These are phyloP conservation scores for Helianthus tuberosus DNA, from an alignment of 129 eudicot genomes.

Conservation along the genomic window DNA sequence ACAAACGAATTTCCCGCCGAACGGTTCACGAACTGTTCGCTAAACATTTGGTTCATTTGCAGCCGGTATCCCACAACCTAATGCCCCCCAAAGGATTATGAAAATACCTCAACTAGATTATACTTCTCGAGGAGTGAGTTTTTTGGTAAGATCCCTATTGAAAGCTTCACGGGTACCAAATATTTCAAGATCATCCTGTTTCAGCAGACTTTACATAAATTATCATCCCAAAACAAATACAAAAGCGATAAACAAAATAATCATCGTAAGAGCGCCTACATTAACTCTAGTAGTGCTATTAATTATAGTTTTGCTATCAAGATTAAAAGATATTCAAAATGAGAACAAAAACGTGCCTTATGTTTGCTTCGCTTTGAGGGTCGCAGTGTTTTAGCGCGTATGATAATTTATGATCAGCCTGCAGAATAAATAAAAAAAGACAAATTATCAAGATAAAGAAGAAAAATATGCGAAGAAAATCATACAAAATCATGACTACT, in stretches of 20 bases:
- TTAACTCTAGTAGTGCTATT: neutral
- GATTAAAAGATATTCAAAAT: neutral
- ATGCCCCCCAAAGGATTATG: neutral
- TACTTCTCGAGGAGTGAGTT: constrained; percentile 66
- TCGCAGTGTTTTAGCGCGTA: constrained; percentile 80
- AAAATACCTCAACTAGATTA: constrained; percentile 72
- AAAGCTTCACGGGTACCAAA: constrained; percentile 96
- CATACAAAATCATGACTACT: constrained; percentile 14
- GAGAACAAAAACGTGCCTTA: constrained; percentile 52
- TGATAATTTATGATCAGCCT: constrained; percentile 92
- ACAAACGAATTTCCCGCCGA: no score
- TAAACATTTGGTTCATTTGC: neutral
- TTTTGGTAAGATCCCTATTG: constrained; percentile 87
- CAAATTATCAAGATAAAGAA: constrained; percentile 6
- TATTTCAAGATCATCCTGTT: constrained; percentile 95
- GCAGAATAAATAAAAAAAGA: constrained; percentile 15
- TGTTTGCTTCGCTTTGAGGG: constrained; percentile 72
- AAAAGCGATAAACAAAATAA: neutral
- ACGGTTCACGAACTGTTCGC: no score
- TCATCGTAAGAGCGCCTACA: neutral
- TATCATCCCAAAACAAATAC: neutral
- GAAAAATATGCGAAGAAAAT: constrained; percentile 16
- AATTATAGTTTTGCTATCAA: neutral
- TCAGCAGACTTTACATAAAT: constrained; percentile 15
- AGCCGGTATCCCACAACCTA: neutral